Base-by-base conservation (phyloP, 805 yeast genomes). In the Candida piceae region DNA sequence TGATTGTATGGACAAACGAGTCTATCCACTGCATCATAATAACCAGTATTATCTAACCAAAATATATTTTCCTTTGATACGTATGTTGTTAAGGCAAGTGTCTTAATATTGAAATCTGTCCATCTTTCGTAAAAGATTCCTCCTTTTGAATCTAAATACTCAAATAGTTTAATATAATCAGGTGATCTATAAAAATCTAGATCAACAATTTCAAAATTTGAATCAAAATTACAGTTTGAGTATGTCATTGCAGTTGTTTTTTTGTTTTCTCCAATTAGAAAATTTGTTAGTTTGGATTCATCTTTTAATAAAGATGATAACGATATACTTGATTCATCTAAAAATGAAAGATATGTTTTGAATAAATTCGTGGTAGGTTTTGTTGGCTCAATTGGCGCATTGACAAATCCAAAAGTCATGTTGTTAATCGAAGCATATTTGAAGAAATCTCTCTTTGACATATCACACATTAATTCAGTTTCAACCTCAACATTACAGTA, bases 91-190 rank as follows among this genome's bases (percentile, higher is more conserved):
- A 62, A 49, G 4, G 63, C 69, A 31, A 68, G 44, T 1, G 74
- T 52, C 44, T 66, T 70, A 17, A 70, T 46, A 9, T 70, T 69
- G n/a, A 70, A 69, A 45, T 73, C 80, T 4, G 78, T 76, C 80
- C 81, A 75, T 36, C 82, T 54, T 47, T 77, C 81, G 45, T 73
- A 72, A 50, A 72, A 74, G 40, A 74, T 68, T 1, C 82, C 83
- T 12, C 76, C 70, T 0, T 68, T 47, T 22, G 54, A 41, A 50
- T 75, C 80, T 34, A 76, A 45, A 50, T 49, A 59, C 13, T 71
- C 55, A 46, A 76, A 75, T 44, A 63, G 70, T 8, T 61, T 55
- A 24, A 57, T 50, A 50, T 76, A 77, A 1, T 67, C 66, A 34
- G 64, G 58, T 16, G 74, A 58, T 35, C 79, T 53, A 51, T 67